phyloP scores from a whole-genome alignment of 1,284 basidiomycete species.

The Ganoderma sinense region DNA sequence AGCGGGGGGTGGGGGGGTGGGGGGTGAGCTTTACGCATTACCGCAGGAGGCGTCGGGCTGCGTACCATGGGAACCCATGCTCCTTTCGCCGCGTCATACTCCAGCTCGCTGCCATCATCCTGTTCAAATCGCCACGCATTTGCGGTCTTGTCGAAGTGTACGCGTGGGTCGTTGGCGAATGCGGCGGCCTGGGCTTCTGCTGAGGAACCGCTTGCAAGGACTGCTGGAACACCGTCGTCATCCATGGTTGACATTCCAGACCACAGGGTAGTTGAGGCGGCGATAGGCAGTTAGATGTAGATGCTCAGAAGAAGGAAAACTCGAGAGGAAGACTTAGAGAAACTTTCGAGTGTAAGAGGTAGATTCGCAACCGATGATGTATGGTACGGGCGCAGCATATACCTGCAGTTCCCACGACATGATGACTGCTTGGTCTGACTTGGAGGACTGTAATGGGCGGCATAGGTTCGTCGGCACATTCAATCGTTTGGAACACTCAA shows the following conservation, averaged over 20 bases:
- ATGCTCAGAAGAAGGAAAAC: background rate
- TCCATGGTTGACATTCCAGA: slow-evolving; percentile 23
- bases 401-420: background rate
- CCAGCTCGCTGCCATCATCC: slow-evolving; percentile 87
- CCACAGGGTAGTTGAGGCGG: background rate
- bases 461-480: background rate
- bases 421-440: background rate
- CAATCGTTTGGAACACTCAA: background rate
- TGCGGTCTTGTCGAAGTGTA: slow-evolving; percentile 81
- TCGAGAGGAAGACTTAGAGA: background rate
- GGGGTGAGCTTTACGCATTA: background rate
- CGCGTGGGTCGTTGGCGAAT: slow-evolving; percentile 80
- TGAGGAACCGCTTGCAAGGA: slow-evolving; percentile 54
- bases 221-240: slow-evolving; percentile 52
- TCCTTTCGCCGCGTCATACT: slow-evolving; percentile 82
- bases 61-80: slow-evolving; percentile 87
- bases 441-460: background rate
- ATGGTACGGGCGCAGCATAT: background rate
- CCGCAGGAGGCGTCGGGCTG: slow-evolving; percentile 26
- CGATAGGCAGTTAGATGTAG: background rate
- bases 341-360: background rate
- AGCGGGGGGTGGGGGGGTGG: background rate
- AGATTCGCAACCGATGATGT: background rate
- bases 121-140: slow-evolving; percentile 91
- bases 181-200: slow-evolving; percentile 63